Conservation (phyloP, 2,329 filamentous ascomycete genomes). For the Botrytis galanthina region DNA sequence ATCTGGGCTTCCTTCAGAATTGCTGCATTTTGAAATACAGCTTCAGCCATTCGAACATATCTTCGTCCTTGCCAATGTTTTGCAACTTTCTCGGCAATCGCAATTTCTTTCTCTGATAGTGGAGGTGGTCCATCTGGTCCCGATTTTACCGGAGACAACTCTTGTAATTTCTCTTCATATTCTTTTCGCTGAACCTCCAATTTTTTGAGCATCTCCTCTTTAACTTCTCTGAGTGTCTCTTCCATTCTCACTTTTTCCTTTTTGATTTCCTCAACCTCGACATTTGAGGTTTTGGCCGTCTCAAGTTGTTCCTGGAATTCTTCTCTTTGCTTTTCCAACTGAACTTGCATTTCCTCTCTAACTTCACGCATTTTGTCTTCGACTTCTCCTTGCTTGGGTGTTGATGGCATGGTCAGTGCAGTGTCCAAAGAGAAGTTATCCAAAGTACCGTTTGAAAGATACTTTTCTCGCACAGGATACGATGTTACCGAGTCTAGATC, state of each 20-base stretch:
- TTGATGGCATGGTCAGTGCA: constrained; percentile 88
- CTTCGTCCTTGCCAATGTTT: constrained; percentile 78
- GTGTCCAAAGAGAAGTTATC: constrained; percentile 97
- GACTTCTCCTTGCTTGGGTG: constrained; percentile 73
- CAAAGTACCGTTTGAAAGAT: constrained; percentile 88
- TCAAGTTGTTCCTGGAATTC: constrained; percentile 78
- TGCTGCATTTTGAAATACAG: constrained; percentile 82
- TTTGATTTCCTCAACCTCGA: constrained; percentile 80
- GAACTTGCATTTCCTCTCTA: constrained; percentile 78
- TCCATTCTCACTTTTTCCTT: constrained; percentile 85
- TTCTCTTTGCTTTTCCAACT: constrained; percentile 80
- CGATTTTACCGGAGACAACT: constrained; percentile 64
- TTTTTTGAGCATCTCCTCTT: constrained; percentile 85
- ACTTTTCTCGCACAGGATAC: constrained; percentile 87
- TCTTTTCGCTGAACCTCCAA: constrained; percentile 78
- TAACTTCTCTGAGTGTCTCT: constrained; percentile 71
- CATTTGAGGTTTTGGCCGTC: constrained; percentile 67
- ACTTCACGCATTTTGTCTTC: constrained; percentile 73
- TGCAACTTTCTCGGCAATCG: constrained; percentile 63
- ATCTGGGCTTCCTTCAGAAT: constrained; percentile 93
- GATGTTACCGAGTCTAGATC: constrained; percentile 88
- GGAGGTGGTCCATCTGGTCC: constrained; percentile 39
- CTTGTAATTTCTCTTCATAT: constrained; percentile 80
- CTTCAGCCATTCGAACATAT: constrained; percentile 92
- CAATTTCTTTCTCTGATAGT: constrained; percentile 70